Evolutionary conservation across 148 eudicot species (phyloP).

Genomic region (Linanthus parryae): DNA sequence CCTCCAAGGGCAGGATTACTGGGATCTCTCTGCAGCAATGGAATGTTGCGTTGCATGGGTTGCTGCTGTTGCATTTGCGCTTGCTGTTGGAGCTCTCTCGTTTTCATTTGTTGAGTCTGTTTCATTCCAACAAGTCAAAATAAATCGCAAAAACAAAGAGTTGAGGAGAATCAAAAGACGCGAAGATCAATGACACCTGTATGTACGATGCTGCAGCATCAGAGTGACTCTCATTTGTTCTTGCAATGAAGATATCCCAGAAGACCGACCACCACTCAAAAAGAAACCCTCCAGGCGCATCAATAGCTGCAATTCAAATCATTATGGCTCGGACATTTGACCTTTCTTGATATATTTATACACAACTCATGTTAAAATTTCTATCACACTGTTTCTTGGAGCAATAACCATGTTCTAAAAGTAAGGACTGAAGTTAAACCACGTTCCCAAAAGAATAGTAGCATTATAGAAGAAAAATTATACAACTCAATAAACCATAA

Average conservation of each 20-base stretch:
- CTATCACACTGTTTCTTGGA: not conserved
- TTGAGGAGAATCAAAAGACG: not conserved
- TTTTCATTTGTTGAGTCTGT: conserved; percentile 89
- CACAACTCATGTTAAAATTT: not conserved
- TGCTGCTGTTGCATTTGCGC: conserved; percentile 83
- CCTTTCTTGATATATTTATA: not conserved
- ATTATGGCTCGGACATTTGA: not conserved
- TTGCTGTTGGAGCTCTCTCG: conserved; percentile 85
- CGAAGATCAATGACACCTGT: conserved; percentile 44
- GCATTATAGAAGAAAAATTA: not conserved
- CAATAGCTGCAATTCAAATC: conserved; percentile 59
- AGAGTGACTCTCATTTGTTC: conserved; percentile 97
- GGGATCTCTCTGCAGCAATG: conserved; percentile 87
- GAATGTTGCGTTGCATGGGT: conserved; percentile 88
- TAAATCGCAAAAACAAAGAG: not conserved
- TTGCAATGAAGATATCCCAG: conserved; percentile 97
- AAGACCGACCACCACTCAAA: conserved; percentile 99
- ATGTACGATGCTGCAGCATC: conserved; percentile 96
- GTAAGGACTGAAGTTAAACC: not conserved
- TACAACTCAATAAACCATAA: not conserved
- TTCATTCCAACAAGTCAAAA: conserved; percentile 2
- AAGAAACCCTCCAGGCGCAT: conserved; percentile 99
- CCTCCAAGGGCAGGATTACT: conserved; percentile 76
- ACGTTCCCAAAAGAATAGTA: not conserved
- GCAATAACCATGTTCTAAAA: not conserved